Evolutionary conservation across 2,329 filamentous ascomycete genomes (phyloP), one percentile per base, ranked within the genome.

Genomic region (Penicillium janthinellum): DNA sequence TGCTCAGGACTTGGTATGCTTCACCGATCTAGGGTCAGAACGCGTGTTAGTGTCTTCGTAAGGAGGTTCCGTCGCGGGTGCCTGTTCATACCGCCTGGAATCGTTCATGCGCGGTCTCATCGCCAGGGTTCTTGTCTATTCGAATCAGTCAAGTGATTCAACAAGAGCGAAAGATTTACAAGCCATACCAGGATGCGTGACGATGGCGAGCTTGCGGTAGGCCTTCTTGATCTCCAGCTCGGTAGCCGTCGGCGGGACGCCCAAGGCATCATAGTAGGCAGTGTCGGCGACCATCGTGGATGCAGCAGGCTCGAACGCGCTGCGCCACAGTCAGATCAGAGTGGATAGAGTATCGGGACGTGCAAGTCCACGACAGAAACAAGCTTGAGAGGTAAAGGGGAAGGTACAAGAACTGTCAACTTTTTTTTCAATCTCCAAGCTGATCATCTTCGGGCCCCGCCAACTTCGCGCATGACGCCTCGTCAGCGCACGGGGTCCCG

Each of bases 211-310:
- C 80, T 94, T 97, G 75, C 93, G 88, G 79, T 97, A 97, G 31
- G 93, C 93, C 81, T 96, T 96, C 79, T 97, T 97, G 79, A 97
- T 97, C 75, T 97, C 92, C 53, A 96, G 85, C 76, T 94, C 91
- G 41, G 91, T 90, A 34, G 93, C 94, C 57, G 89, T 91, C 66
- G 92, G 89, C 79, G 88, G 83, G 71, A 97, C 92, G 73, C 90
- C 91, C 41, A 97, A 83, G 69, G 87, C 87, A 78, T 96, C 92
- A 79, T 96, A 96, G 79, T 96, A 96, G 69, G 86, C 81, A 59
- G 91, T 96, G 77, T 96, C 92, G 71, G 90, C 90, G 70, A 95
- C 92, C 92, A 96, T 96, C 37, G 42, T 63, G 58, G 38, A 42
- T 15, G n/a, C 34, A 56, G 48, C 55, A 58, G 52, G 53, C 52